Base-by-base conservation (phyloP, 805 yeast species). In the Lipomyces anomalus region DNA sequence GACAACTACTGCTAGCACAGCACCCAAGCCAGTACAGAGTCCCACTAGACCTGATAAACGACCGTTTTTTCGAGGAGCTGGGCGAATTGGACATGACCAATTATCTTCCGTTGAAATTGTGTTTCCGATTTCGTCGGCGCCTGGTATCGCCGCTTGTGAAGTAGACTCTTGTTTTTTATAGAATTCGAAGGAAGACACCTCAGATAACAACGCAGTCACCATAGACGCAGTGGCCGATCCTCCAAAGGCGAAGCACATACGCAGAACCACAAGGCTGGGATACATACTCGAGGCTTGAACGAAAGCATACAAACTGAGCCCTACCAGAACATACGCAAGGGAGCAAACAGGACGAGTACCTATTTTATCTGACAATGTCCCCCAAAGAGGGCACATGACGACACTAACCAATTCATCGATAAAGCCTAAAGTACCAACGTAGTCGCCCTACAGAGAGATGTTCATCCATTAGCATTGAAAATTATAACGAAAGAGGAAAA, bases 1-100 rank as follows among this genome's bases (percentile, higher is more conserved):
- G 34, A 71, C 61, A 1, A 74, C 58, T 0, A 80, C 85, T 0
- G 85, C 71, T 48, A 79, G 73, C 1, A 82, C 71, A 1, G 87
- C 88, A 40, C 88, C 88, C 16, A 77, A 58, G 0, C 87, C 87
- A 16, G 83, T 70, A 40, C 73, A 66, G 13, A 78, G 61, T 1
- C 89, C 89, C 35, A 82, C 71, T 20, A 79, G 57, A 0, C 86
- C 81, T 0, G 83, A 72, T 43, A 72, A 67, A 50, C 72, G 74
- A 2, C 86, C 87, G 52, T 72, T 75, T n/a, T n/a, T n/a, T n/a
- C n/a, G n/a, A n/a, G n/a, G n/a, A n/a, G n/a, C n/a, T n/a, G n/a
- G n/a, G n/a, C n/a, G n/a, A n/a, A n/a, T n/a, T n/a, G n/a, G n/a
- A n/a, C n/a, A n/a, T n/a, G n/a, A n/a, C n/a, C n/a, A n/a, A n/a